Conservation (phyloP, 1,284 basidiomycete species). For the Nidula niveotomentosa region DNA sequence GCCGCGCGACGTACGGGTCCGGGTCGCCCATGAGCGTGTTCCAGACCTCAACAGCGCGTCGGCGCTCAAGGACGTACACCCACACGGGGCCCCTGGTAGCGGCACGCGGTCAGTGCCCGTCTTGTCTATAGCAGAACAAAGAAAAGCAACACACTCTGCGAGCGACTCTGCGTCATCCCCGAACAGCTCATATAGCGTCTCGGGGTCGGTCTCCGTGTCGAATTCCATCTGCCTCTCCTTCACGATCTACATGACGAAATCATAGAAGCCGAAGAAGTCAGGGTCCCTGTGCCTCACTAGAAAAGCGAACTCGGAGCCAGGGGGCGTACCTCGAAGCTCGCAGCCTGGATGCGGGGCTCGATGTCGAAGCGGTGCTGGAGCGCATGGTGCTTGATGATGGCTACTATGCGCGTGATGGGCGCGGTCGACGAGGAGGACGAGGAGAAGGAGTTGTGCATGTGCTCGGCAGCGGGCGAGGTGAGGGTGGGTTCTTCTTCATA, state of each 20-base stretch:
- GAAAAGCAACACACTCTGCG: slow-evolving; percentile 57
- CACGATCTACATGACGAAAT: slow-evolving; percentile 53
- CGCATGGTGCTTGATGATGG: slow-evolving; percentile 78
- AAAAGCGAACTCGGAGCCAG: not conserved
- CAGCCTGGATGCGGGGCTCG: slow-evolving; percentile 71
- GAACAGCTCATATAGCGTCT: slow-evolving; percentile 73
- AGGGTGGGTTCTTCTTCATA: slow-evolving; percentile 1
- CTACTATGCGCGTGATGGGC: slow-evolving; percentile 62
- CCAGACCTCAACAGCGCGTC: slow-evolving; percentile 76
- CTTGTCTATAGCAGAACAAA: slow-evolving; percentile 3
- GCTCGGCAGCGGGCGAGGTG: slow-evolving; percentile 4
- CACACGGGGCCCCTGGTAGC: slow-evolving; percentile 71
- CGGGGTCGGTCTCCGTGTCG: slow-evolving; percentile 74
- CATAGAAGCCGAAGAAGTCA: slow-evolving; percentile 3
- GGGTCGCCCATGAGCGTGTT: slow-evolving; percentile 67
- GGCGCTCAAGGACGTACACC: slow-evolving; percentile 82
- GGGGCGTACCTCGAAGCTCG: slow-evolving; percentile 68
- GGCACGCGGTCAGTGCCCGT: slow-evolving; percentile 2
- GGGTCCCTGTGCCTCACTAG: not conserved
- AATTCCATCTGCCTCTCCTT: slow-evolving; percentile 86
- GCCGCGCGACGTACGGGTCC: slow-evolving; percentile 56
- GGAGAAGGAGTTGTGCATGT: slow-evolving; percentile 4
- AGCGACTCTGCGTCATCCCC: slow-evolving; percentile 72
- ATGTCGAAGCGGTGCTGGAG: slow-evolving; percentile 71
- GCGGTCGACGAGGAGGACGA: slow-evolving; percentile 1